phyloP scores from a whole-genome alignment of 306 rosid genomes.

The Vicia villosa region DNA sequence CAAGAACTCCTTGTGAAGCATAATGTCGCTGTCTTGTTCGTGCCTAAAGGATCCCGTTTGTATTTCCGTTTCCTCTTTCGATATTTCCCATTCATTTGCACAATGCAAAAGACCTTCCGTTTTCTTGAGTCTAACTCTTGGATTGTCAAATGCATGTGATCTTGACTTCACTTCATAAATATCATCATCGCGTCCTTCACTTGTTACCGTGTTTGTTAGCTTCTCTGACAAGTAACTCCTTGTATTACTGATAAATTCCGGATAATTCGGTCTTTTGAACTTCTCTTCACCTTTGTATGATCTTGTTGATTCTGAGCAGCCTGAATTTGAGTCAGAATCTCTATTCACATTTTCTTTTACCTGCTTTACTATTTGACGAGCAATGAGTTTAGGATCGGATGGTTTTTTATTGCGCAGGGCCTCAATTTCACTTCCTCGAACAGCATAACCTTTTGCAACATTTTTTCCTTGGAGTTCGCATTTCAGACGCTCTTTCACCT shows the following conservation, averaged over 20 bases:
- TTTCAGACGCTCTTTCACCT: conserved; percentile 84
- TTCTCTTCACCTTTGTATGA: conserved; percentile 67
- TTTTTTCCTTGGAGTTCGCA: conserved; percentile 77
- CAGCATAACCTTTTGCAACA: conserved; percentile 55
- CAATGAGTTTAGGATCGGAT: conserved; percentile 73
- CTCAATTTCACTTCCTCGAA: conserved; percentile 86
- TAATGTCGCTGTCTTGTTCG: conserved; percentile 52
- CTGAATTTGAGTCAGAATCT: conserved; percentile 61
- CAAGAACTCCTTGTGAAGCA: conserved; percentile 55
- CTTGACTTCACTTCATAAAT: conserved; percentile 46
- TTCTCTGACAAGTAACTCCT: conserved; percentile 69
- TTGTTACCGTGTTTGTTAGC: conserved; percentile 57
- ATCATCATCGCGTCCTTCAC: conserved; percentile 46
- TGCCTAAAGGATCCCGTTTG: conserved; percentile 86
- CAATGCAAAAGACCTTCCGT: conserved; percentile 40
- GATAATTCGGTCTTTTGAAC: conserved; percentile 59
- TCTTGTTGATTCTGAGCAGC: conserved; percentile 70
- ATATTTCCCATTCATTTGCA: conserved; percentile 50
- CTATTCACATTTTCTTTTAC: conserved; percentile 71
- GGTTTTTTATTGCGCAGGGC: conserved; percentile 73
- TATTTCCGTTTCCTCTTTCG: conserved; percentile 52
- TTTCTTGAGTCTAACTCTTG: conserved; percentile 42
- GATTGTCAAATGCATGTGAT: conserved; percentile 51
- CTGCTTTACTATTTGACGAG: conserved; percentile 72
- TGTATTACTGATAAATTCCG: conserved; percentile 65